Evolutionary conservation across 2,329 filamentous ascomycete species (phyloP), one percentile per base, ranked within the genome.

Genomic region (Pseudovirgaria hyperparasitica): DNA sequence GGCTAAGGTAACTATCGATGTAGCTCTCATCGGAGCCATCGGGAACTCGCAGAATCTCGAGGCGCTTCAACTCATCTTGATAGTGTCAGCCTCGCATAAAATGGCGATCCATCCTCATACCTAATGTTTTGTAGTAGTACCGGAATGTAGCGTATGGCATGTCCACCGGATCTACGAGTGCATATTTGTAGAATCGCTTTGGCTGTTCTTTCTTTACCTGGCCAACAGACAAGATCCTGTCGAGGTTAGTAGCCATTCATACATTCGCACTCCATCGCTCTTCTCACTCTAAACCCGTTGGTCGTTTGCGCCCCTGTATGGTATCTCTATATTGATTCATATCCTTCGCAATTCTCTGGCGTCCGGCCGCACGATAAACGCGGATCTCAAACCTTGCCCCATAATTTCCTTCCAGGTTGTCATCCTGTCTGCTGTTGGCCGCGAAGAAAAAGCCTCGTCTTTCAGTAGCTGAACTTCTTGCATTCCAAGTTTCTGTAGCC

Each of bases 121-220:
- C 31, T 40, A 40, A 43, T 1, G 46, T 48, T 13, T 49, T 46
- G 28, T 50, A 56, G 24, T 48, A 46, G 35, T 51, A 62, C 16
- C 51, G 44, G 33, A 67, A 63, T 2, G 44, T 57, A 4, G 50
- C 61, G 32, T 60, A 65, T 3, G 64, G 64, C 36, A 52, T 40
- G 35, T 66, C 59, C 5, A 57, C 27, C 2, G 62, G 52, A 39
- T 68, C 63, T 12, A 65, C 42, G 11, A 68, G 51, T 2, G 60
- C 56, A 27, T 64, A 66, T 27, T 53, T 56, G 42, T 66, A 67
- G 40, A 54, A 62, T 4, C 52, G 46, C 33, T 53, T 55, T 6
- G 57, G 58, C 8, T 60, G 50, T 18, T 54, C 43, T 18, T 40
- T 34, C 26, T 52, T 51, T 6, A 57, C 42, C 13, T 42, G 39